Conservation (phyloP, 345 rosid genomes). For the Cardiospermum halicacabum region DNA sequence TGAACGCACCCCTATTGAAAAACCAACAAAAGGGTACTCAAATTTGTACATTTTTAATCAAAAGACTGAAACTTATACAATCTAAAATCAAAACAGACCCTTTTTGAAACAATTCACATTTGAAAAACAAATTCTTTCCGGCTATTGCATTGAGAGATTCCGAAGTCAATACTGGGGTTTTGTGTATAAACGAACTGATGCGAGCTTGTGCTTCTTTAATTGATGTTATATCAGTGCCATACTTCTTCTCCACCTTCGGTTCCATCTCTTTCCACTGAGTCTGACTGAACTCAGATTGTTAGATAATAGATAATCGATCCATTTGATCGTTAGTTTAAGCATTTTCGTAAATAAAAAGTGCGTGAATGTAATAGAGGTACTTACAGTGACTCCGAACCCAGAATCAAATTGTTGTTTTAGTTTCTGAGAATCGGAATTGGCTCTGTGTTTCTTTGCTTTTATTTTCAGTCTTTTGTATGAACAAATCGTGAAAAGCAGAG, state of each 20-base stretch:
- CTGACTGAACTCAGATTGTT: too few species aligned
- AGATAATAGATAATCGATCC: too few species aligned
- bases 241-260: slow-evolving; percentile 36
- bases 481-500: background rate
- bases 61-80: background rate
- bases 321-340: background rate
- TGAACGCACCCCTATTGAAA: slow-evolving; percentile 78
- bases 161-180: slow-evolving; percentile 70
- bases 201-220: slow-evolving; percentile 64
- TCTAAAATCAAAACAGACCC: slow-evolving; percentile 39
- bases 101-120: slow-evolving; percentile 88
- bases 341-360: background rate
- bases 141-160: slow-evolving; percentile 56
- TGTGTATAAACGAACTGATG: slow-evolving; percentile 54
- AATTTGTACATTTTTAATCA: background rate
- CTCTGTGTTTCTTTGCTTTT: background rate
- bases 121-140: slow-evolving; percentile 66
- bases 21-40: background rate
- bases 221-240: slow-evolving; percentile 78
- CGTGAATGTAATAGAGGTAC: background rate
- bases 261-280: too few species aligned
- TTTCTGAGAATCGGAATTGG: background rate
- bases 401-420: background rate
- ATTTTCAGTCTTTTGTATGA: too few species aligned
- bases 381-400: background rate